Base-by-base conservation (phyloP, 257 asterid species). In the Leptodermis oblonga region DNA sequence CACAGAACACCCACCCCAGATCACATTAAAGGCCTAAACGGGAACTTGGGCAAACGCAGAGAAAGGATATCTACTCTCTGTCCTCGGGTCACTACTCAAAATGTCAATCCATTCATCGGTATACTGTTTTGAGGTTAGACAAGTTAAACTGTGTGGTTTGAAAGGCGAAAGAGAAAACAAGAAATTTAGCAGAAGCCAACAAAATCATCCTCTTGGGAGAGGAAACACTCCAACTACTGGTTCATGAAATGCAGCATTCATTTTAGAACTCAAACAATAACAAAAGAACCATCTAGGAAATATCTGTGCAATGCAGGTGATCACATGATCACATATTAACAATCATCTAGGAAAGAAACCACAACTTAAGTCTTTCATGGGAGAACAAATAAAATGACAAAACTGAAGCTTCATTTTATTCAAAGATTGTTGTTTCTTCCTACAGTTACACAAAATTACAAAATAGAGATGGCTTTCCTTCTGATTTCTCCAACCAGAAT, bases 201-300 rank as follows among this genome's bases (percentile, higher is more conserved):
- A 31, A 28, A 15, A 26, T 56, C 13, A 3, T 31, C 65, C 54
- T 48, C 7, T 0, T 2, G 25, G 25, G 54, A 48, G 54, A 45
- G 54, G 54, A 48, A 9, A 36, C 48, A 61, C 31, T 34, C 9
- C 67, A 62, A 62, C 23, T 2, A 22, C 22, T 26, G 34, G 4
- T 41, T 42, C 49, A 42, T 63, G 37, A 13, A 34, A 11, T 41
- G 53, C 36, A 23, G 68, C 34, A 10, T 63, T 25, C 30, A 8
- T 1, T 39, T 62, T 17, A 39, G n/a, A 62, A 23, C 68, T n/a
- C 49, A 37, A 62, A 22, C n/a, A n/a, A n/a, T 62, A 61, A 63
- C 68, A 39, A 62, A 28, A 36, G 7, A 62, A 22, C 31, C 51
- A 39, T n/a, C 12, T 39, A 9, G 4, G 25, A 22, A 61, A 37